Evolutionary conservation across 352 stramenopile genomes (phyloP).

Genomic region (Elongisporangium anandrum): DNA sequence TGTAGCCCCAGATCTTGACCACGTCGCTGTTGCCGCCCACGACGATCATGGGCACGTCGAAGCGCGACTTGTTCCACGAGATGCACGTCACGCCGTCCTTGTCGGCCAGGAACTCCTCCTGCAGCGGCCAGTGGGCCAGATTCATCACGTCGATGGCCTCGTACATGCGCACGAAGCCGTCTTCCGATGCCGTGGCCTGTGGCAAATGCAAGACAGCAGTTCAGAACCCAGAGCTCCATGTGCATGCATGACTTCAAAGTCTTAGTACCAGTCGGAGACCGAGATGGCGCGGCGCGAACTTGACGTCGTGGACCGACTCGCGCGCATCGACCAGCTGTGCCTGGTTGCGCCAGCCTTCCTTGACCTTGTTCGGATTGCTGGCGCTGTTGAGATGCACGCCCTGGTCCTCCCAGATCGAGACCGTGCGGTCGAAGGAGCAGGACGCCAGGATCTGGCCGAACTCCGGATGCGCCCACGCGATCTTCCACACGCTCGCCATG

Average conservation of each 20-base stretch:
- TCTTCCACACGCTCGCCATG: constrained; percentile 90
- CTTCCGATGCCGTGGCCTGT: constrained; percentile 90
- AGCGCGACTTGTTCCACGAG: constrained; percentile 93
- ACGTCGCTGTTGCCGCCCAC: constrained; percentile 89
- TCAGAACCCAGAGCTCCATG: not conserved
- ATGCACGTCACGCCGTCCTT: constrained; percentile 89
- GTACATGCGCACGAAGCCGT: constrained; percentile 95
- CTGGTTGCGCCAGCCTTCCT: constrained; percentile 79
- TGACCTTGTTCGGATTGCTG: constrained; percentile 12
- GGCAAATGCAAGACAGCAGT: constrained; percentile 3
- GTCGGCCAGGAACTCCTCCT: constrained; percentile 82
- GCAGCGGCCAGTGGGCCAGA: constrained; percentile 92
- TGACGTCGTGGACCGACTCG: constrained; percentile 93
- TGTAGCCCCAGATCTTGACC: constrained; percentile 91
- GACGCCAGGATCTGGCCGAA: constrained; percentile 95
- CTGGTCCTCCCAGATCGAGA: constrained; percentile 95
- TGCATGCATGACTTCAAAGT: constrained; percentile 4
- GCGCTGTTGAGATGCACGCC: constrained; percentile 44
- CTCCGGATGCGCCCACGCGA: constrained; percentile 94
- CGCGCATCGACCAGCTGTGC: constrained; percentile 89
- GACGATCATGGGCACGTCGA: constrained; percentile 94
- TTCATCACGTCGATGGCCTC: constrained; percentile 96
- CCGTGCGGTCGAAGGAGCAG: constrained; percentile 91
- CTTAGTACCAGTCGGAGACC: constrained; percentile 89
- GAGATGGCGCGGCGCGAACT: constrained; percentile 93